Evolutionary conservation across 805 yeast species (phyloP).

Genomic region (Saccharomyces eubayanus): DNA sequence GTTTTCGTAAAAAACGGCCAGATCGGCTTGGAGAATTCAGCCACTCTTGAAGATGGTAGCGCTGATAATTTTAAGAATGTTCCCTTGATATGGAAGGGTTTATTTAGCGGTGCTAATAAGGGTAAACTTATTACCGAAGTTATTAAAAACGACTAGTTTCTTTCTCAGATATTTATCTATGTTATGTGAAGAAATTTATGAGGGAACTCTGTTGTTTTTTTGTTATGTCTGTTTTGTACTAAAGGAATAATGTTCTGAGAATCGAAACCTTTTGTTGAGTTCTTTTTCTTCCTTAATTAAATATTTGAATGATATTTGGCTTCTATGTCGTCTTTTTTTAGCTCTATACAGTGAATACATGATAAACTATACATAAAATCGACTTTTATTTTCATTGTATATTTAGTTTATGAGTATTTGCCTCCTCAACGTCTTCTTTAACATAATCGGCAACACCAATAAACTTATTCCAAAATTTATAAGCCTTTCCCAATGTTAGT

Average conservation of each 20-base stretch:
- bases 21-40: constrained; percentile 32
- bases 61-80: constrained; percentile 37
- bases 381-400: constrained; percentile 8
- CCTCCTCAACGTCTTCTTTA: constrained; percentile 19
- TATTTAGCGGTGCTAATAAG: constrained; percentile 38
- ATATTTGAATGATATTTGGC: not conserved
- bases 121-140: constrained; percentile 48
- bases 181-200: not conserved
- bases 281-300: not conserved
- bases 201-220: not conserved
- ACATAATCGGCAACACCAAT: constrained; percentile 45
- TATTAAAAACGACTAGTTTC: constrained; percentile 5
- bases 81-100: constrained; percentile 41
- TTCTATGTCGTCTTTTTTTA: not conserved
- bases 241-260: not conserved
- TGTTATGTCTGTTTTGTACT: not conserved
- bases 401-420: constrained; percentile 15
- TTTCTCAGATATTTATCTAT: not conserved
- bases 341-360: not conserved
- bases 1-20: constrained; percentile 36
- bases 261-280: not conserved
- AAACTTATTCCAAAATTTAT: constrained; percentile 63
- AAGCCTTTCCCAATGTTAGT: constrained; percentile 39
- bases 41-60: constrained; percentile 35
- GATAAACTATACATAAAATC: not conserved